phyloP scores from a whole-genome alignment of 768 basidiomycete genomes.

The Boletus sp. region DNA sequence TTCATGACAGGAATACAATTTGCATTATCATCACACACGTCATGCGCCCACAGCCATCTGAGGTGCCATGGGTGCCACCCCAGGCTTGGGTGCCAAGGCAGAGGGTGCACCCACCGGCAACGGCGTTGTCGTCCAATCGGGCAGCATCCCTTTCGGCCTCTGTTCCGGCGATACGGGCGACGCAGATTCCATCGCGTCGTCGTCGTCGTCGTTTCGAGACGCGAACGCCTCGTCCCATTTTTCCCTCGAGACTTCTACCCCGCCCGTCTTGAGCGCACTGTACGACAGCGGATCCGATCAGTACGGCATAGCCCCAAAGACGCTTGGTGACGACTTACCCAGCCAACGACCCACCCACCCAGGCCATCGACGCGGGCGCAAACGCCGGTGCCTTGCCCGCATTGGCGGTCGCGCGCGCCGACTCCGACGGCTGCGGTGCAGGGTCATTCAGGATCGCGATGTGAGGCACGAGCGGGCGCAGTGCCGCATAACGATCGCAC shows the following conservation, averaged over 20 bases:
- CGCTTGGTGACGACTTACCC: constrained; percentile 53
- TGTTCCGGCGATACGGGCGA: constrained; percentile 25
- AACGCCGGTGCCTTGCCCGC: constrained; percentile 89
- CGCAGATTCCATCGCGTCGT: constrained; percentile 31
- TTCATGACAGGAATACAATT: constrained; percentile 9
- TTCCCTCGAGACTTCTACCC: constrained; percentile 77
- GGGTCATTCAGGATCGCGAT: constrained; percentile 89
- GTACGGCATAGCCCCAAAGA: background rate
- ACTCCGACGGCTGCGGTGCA: constrained; percentile 47
- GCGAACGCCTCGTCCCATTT: constrained; percentile 76
- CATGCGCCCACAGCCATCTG: constrained; percentile 37
- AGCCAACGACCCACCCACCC: constrained; percentile 93
- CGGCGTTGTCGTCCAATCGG: constrained; percentile 78
- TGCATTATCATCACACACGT: background rate
- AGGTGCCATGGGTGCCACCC: constrained; percentile 10
- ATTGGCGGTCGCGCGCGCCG: constrained; percentile 53
- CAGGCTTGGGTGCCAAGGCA: constrained; percentile 32
- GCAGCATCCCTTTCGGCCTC: constrained; percentile 49
- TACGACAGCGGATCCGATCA: background rate
- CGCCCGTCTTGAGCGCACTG: constrained; percentile 85
- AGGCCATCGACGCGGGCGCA: constrained; percentile 73
- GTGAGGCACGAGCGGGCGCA: constrained; percentile 69
- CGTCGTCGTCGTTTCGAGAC: constrained; percentile 38
- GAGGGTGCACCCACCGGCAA: constrained; percentile 65
- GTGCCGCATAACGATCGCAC: constrained; percentile 72